Evolutionary conservation across 169 alveolate species (phyloP).

Genomic region (Cardiosporidium cionae): DNA sequence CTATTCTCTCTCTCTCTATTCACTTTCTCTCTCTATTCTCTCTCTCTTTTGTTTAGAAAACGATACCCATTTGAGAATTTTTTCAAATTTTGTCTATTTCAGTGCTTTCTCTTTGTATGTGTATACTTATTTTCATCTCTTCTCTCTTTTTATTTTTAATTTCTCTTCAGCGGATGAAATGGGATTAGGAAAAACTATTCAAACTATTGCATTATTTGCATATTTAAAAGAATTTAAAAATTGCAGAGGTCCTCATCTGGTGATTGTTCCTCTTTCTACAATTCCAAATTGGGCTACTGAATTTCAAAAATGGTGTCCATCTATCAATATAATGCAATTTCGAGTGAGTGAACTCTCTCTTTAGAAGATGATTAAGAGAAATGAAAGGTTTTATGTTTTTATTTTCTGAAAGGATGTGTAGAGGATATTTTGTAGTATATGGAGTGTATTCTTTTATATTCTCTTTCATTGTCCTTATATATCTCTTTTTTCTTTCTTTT

Average conservation of each 20-base stretch:
- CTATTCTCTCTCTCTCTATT: too few species aligned
- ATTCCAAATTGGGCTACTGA: slow-evolving; percentile 87
- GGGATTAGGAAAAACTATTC: slow-evolving; percentile 35
- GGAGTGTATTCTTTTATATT: background rate
- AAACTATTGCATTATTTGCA: slow-evolving; percentile 29
- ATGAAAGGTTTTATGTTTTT: too few species aligned
- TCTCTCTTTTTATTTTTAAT: background rate
- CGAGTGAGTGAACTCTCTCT: slow-evolving; percentile 39
- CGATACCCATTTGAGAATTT: background rate
- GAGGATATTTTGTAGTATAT: background rate
- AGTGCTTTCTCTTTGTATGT: background rate
- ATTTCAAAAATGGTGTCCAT: slow-evolving; percentile 86
- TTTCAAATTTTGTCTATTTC: background rate
- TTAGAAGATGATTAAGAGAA: background rate
- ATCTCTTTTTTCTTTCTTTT: background rate
- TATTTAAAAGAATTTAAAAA: slow-evolving; percentile 11
- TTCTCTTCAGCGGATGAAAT: slow-evolving; percentile 35
- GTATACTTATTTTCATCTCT: background rate
- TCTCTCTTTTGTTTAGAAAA: background rate
- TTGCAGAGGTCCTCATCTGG: slow-evolving; percentile 13
- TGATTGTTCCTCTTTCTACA: slow-evolving; percentile 78
- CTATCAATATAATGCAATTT: slow-evolving; percentile 64
- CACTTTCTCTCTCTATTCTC: too few species aligned
- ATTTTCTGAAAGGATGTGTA: background rate
- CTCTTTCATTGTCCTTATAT: too few species aligned